A percentile compares a stretch with the other conserved stretches of the same genome.
These are phyloP conservation scores for Dicorynia guianensis DNA, from an alignment of 306 rosid genomes.

Conservation along the genomic window DNA sequence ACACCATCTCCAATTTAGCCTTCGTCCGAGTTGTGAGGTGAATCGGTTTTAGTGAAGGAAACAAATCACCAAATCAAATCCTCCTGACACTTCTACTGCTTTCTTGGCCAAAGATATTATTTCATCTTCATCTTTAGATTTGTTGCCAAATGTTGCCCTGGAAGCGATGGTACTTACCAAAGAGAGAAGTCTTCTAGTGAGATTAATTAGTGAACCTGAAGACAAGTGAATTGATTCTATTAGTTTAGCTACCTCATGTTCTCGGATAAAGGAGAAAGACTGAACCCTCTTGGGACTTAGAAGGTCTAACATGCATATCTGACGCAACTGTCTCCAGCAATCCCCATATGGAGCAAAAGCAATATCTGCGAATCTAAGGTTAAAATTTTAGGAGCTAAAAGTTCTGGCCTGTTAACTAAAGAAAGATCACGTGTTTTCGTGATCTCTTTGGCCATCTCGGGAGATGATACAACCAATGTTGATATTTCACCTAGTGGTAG, in stretches of 20 bases:
- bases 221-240: constrained; percentile 29
- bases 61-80: constrained; percentile 49
- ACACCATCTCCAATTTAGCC: constrained; percentile 41
- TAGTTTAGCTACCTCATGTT: constrained; percentile 27
- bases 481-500: constrained; percentile 38
- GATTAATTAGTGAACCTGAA: constrained; percentile 17
- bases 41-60: constrained; percentile 45
- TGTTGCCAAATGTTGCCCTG: constrained; percentile 47
- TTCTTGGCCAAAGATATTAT: constrained; percentile 33
- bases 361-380: constrained; percentile 2
- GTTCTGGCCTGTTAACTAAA: constrained; percentile 38
- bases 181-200: constrained; percentile 10
- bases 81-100: constrained; percentile 9
- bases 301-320: constrained; percentile 32
- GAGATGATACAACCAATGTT: constrained; percentile 34
- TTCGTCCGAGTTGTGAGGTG: constrained; percentile 29
- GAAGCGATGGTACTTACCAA: constrained; percentile 29
- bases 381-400: constrained; percentile 19
- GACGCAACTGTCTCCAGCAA: constrained; percentile 42
- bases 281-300: constrained; percentile 37
- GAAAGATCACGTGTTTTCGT: constrained; percentile 42
- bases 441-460: constrained; percentile 28
- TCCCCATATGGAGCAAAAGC: constrained; percentile 45
- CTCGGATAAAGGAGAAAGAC: constrained; percentile 18
- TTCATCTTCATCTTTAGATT: constrained; percentile 33